Evolutionary conservation across 192 early-diverging fungal species (phyloP), one percentile per base, ranked within the genome.

Genomic region (Coemansia sp.): DNA sequence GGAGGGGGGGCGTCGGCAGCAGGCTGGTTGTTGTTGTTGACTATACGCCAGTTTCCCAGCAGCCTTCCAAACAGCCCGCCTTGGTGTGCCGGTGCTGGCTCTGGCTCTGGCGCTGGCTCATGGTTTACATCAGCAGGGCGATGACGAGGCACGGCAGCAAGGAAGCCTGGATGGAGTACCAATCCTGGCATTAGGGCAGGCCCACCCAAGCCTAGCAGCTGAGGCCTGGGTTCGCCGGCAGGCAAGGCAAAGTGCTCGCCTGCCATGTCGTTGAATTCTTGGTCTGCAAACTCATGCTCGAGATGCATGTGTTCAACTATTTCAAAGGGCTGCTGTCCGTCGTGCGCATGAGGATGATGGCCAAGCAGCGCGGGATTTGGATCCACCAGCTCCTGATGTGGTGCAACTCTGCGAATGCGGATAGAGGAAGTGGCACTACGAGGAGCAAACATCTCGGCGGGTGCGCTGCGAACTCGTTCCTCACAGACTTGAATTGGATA

Each of bases 41-140:
- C 68, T n/a, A 62, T 31, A 19, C 74, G 64, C 75, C 75, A 77
- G 61, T 77, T 77, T 8, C 75, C 75, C 48, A 72, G n/a, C 45
- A 72, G 61, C 12, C 63, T 51, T 5, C 50, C 69, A 37, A 77
- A 38, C 25, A 70, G 50, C 0, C 67, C 74, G 8, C 41, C 70
- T 9, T n/a, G 34, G 19, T 61, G 59, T 12, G n/a, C 59, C 39
- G 59, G 59, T 2, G 5, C 59, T 23, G 59, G 59, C 2, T 36
- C 59, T 39, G 34, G 59, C 2, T 36, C 59, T 39, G 34, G 59
- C 2, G 15, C 59, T 19, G n/a, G 59, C 36, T n/a, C 59, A 23
- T 39, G 34, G 19, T 39, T 25, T 3, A 2, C 8, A 23, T 34
- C 59, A 3, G 4, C 59, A 14, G 59, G 59, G 19, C 19, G 59